A percentile compares a stretch with the other conserved stretches of the same genome.
These are phyloP conservation scores for Alternaria brassicicola DNA, from an alignment of 2,329 filamentous ascomycete genomes.

Conservation along the genomic window DNA sequence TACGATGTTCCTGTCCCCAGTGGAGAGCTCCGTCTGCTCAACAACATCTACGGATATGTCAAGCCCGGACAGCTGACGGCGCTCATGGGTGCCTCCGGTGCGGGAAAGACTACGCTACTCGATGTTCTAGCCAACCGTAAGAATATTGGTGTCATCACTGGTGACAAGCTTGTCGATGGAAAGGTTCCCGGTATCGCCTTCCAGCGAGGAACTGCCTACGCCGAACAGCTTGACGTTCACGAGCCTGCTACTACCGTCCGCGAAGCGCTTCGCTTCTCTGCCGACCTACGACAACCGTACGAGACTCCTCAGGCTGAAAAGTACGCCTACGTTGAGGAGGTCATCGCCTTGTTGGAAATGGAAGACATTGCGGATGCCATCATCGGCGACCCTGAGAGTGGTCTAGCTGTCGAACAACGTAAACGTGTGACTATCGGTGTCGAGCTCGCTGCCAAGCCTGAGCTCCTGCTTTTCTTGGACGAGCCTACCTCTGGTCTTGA, in stretches of 20 bases:
- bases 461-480: slow-evolving; percentile 77
- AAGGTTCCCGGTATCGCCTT: slow-evolving; percentile 63
- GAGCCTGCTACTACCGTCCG: slow-evolving; percentile 67
- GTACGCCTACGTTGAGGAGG: slow-evolving; percentile 69
- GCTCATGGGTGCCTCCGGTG: slow-evolving; percentile 59
- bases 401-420: slow-evolving; percentile 69
- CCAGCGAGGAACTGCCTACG: slow-evolving; percentile 68
- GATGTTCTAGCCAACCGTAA: slow-evolving; percentile 74
- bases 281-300: slow-evolving; percentile 66
- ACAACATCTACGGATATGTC: slow-evolving; percentile 62
- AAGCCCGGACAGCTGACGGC: slow-evolving; percentile 63
- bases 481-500: slow-evolving; percentile 80
- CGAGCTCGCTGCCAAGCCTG: slow-evolving; percentile 68
- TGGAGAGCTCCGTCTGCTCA: slow-evolving; percentile 60
- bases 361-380: slow-evolving; percentile 70
- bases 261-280: slow-evolving; percentile 70
- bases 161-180: slow-evolving; percentile 68
- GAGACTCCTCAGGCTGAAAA: slow-evolving; percentile 65
- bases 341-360: slow-evolving; percentile 69
- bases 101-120: slow-evolving; percentile 84
- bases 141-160: slow-evolving; percentile 68
- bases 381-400: slow-evolving; percentile 65
- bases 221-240: slow-evolving; percentile 70
- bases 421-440: slow-evolving; percentile 66
- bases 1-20: slow-evolving; percentile 74